phyloP scores from a whole-genome alignment of 2,329 filamentous ascomycete species.

The Cercospora sp. region DNA sequence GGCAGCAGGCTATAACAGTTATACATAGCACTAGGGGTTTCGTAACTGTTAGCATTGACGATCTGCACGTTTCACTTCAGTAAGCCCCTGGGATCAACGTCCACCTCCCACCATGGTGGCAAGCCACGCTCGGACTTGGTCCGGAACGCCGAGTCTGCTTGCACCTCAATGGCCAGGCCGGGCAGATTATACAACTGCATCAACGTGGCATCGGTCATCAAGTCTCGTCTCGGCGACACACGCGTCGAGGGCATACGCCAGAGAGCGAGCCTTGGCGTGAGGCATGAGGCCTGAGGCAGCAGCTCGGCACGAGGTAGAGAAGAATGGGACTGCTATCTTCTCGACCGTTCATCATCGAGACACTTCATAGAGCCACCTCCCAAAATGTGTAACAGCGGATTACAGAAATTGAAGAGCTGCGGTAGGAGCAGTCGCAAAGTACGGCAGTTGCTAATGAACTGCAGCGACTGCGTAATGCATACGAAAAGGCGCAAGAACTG shows the following conservation, averaged over 20 bases:
- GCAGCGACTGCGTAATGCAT: background rate
- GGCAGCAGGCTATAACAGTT: background rate
- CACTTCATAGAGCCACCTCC: background rate
- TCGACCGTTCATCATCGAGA: background rate
- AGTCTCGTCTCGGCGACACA: background rate
- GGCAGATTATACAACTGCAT: background rate
- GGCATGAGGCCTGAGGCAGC: background rate
- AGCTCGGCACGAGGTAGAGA: background rate
- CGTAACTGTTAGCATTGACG: background rate
- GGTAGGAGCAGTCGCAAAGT: background rate
- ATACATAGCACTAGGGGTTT: background rate
- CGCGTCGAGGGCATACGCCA: background rate
- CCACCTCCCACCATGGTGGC: background rate
- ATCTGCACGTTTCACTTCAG: conserved; percentile 2
- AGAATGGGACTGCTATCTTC: background rate
- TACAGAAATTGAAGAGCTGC: background rate
- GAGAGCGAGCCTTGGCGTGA: background rate
- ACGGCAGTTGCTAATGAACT: background rate
- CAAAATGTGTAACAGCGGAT: background rate
- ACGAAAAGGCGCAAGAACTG: background rate
- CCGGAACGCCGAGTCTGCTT: background rate
- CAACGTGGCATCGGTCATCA: background rate
- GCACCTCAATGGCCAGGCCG: background rate
- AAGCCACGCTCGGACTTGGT: conserved; percentile 1
- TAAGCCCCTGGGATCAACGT: background rate